phyloP scores from a whole-genome alignment of 2,329 filamentous ascomycete genomes.

The Ophiostoma perfectum region DNA sequence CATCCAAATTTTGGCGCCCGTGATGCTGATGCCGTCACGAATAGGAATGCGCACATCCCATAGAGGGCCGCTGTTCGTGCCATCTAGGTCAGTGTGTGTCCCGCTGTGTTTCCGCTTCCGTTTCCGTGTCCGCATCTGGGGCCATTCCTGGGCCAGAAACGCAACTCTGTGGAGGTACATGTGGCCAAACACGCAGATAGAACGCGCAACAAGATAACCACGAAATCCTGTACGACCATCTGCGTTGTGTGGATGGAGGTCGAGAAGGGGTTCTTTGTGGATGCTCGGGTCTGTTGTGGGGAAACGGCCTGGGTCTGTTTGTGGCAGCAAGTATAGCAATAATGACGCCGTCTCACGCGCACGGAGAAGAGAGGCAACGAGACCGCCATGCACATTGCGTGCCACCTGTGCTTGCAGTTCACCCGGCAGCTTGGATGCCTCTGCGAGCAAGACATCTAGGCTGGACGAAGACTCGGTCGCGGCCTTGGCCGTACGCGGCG shows the following conservation, averaged over 20 bases:
- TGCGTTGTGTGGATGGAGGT: neutral
- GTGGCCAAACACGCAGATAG: slow-evolving; percentile 18
- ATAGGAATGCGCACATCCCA: slow-evolving; percentile 18
- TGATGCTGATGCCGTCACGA: slow-evolving; percentile 11
- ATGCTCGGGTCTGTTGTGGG: neutral
- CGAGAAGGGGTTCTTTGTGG: neutral
- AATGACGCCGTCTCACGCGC: slow-evolving; percentile 16
- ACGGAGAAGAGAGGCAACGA: slow-evolving; percentile 21
- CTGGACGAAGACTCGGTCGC: neutral
- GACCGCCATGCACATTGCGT: slow-evolving; percentile 11
- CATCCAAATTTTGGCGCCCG: slow-evolving; percentile 16
- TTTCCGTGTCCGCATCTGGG: neutral
- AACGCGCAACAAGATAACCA: slow-evolving; percentile 15
- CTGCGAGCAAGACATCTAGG: slow-evolving; percentile 13
- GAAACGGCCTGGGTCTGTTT: neutral
- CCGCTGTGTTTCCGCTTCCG: neutral
- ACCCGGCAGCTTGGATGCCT: slow-evolving; percentile 14
- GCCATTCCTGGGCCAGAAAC: neutral
- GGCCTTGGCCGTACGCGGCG: neutral
- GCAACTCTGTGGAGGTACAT: slow-evolving; percentile 14
- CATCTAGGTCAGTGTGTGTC: neutral
- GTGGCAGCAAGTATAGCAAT: neutral
- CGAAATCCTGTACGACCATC: neutral
- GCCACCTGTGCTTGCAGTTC: slow-evolving; percentile 12
- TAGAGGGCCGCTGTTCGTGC: neutral